Evolutionary conservation across 164 flowering plant species (phyloP), one percentile per base, ranked within the genome.

Genomic region (Vitis rotundifolia): DNA sequence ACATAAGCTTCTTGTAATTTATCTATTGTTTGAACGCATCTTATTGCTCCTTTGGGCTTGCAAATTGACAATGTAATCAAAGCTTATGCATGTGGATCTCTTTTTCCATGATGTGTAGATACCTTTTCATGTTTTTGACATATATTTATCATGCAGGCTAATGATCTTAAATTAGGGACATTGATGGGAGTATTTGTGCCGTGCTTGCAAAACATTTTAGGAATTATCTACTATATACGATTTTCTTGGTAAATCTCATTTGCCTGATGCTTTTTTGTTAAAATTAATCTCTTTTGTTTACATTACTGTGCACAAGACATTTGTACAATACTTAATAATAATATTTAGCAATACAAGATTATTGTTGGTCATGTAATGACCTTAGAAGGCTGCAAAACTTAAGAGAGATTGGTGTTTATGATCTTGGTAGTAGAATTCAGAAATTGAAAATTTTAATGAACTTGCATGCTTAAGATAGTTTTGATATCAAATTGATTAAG

Each of bases 121-220:
- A 11, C 8, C 14, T 37, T 10, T 29, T 13, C 7, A 14, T 65
- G 58, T 53, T 75, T 49, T 56, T 56, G 3, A 50, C 52, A 59
- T 63, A 37, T 51, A 19, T 61, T 13, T 67, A 16, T 70, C 62
- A 11, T 85, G 85, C 94, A 91, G 99, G 69, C 71, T 65, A 67
- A 74, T 73, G 89, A 77, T 68, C 59, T 83, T 63, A 91, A 92
- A 76, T 67, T 85, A 71, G 99, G 99, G 28, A 96, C 99, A 47
- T 48, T 92, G 93, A 92, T 96, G 99, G 99, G 99, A 49, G 99
- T 96, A 14, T 96, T 96, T 62, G 81, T 96, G 49, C 99, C 99
- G 29, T 96, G 99, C 86, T 82, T 93, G 82, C 99, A 96, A 75
- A 96, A 87, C 73, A 96, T 96, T 59, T 68, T 96, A 87, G 99